Conservation (phyloP, 2,329 filamentous ascomycete species). For the Fusarium palustre region DNA sequence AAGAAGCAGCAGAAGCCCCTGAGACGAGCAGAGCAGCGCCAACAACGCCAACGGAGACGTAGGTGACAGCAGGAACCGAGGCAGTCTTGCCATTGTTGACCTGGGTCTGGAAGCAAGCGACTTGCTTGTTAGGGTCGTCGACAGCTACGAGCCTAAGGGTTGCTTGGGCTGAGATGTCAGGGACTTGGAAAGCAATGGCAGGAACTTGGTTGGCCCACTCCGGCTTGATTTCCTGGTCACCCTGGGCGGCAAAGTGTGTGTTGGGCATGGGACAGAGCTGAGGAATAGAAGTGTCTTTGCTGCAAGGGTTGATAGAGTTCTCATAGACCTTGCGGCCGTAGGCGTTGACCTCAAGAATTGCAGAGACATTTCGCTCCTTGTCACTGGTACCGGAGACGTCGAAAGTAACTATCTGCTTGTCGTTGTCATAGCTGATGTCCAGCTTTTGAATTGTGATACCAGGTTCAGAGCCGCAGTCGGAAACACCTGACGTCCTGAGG, state of each 20-base stretch:
- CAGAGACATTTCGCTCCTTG: conserved; percentile 82
- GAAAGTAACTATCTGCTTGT: conserved; percentile 79
- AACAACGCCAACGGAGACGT: conserved; percentile 84
- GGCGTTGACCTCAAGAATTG: conserved; percentile 79
- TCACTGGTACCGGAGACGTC: conserved; percentile 83
- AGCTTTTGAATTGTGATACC: conserved; percentile 78
- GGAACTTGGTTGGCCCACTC: conserved; percentile 82
- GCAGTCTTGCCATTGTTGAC: conserved; percentile 91
- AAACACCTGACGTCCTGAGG: conserved; percentile 84
- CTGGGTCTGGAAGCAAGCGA: conserved; percentile 85
- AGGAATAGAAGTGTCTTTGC: conserved; percentile 70
- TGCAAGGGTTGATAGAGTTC: conserved; percentile 87
- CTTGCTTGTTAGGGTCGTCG: conserved; percentile 65
- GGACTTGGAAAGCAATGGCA: conserved; percentile 87
- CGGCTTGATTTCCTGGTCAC: conserved; percentile 76
- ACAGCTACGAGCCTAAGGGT: conserved; percentile 78
- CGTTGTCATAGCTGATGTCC: conserved; percentile 82
- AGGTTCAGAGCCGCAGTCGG: conserved; percentile 69
- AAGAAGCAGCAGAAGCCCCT: conserved; percentile 75
- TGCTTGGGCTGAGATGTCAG: conserved; percentile 88
- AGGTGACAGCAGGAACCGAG: conserved; percentile 79
- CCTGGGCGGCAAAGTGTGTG: conserved; percentile 78
- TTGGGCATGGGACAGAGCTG: conserved; percentile 87
- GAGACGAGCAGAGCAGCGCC: conserved; percentile 83
- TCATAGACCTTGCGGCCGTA: conserved; percentile 86